Evolutionary conservation across 305 asterid species (phyloP).

Genomic region (Plantago coronopus): DNA sequence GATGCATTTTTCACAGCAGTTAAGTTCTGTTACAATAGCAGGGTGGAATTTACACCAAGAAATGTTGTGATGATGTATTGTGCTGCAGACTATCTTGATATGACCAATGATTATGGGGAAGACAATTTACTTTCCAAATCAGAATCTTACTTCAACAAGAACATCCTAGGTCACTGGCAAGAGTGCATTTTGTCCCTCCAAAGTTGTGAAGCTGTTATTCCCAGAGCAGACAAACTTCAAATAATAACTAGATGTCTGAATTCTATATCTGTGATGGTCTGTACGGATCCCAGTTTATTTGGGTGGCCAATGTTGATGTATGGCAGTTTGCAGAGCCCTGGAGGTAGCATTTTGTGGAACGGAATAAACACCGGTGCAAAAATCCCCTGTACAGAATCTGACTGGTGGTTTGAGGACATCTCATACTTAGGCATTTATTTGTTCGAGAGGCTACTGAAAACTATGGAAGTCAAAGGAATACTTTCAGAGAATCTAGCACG

Average conservation of each 20-base stretch:
- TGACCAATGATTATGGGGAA: slow-evolving; percentile 76
- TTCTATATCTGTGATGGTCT: slow-evolving; percentile 72
- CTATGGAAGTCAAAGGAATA: slow-evolving; percentile 74
- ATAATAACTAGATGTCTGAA: slow-evolving; percentile 57
- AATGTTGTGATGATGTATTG: slow-evolving; percentile 69
- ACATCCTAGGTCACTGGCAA: slow-evolving; percentile 63
- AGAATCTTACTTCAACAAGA: slow-evolving; percentile 64
- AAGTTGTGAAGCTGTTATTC: slow-evolving; percentile 59
- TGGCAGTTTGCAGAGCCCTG: slow-evolving; percentile 89
- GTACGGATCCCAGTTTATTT: slow-evolving; percentile 81
- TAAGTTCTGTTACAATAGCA: slow-evolving; percentile 75
- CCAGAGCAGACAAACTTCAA: slow-evolving; percentile 70
- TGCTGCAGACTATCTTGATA: slow-evolving; percentile 83
- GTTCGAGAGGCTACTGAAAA: slow-evolving; percentile 64
- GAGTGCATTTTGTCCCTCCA: slow-evolving; percentile 85
- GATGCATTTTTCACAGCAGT: slow-evolving; percentile 53
- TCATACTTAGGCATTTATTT: slow-evolving; percentile 69
- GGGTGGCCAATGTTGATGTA: slow-evolving; percentile 99
- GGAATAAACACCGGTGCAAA: slow-evolving; percentile 91
- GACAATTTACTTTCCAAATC: slow-evolving; percentile 68
- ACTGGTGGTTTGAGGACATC: slow-evolving; percentile 96
- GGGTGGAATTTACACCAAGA: slow-evolving; percentile 64
- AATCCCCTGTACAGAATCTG: slow-evolving; percentile 69
- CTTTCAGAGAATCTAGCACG: slow-evolving; percentile 60
- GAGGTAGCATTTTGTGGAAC: slow-evolving; percentile 94